Percentiles rank a stretch among this genome's conserved stretches.
Conservation (phyloP, 768 basidiomycete species). For the Chalciporus piperatus region DNA sequence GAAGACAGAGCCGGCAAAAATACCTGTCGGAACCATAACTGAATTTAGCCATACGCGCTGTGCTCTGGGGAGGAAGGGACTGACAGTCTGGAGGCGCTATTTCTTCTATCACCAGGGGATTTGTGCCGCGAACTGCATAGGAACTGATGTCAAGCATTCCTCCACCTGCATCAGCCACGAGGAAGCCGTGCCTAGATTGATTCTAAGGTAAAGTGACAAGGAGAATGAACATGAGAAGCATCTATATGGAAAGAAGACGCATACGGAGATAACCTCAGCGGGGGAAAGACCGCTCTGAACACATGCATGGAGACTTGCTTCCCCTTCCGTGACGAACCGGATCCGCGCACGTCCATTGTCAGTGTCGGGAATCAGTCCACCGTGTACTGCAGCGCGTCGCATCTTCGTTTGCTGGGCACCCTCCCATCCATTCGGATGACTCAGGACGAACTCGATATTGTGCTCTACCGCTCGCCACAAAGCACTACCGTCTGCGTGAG, state of each 20-base stretch:
- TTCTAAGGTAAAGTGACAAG: conserved; percentile 42
- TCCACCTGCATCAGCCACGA: conserved; percentile 79
- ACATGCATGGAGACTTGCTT: conserved; percentile 81
- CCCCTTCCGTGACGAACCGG: conserved; percentile 79
- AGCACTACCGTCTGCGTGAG: conserved; percentile 71
- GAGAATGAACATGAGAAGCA: neutral
- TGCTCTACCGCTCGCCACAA: conserved; percentile 71
- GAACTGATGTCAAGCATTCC: conserved; percentile 81
- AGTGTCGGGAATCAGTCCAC: conserved; percentile 73
- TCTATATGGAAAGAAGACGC: conserved; percentile 14
- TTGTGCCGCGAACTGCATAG: conserved; percentile 67
- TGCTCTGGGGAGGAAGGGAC: conserved; percentile 23
- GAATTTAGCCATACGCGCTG: conserved; percentile 1
- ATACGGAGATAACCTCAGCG: conserved; percentile 72
- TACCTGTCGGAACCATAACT: conserved; percentile 40
- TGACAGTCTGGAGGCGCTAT: conserved; percentile 79
- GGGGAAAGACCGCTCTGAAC: conserved; percentile 76
- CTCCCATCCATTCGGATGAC: conserved; percentile 85
- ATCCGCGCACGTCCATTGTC: conserved; percentile 71
- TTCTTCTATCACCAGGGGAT: conserved; percentile 76
- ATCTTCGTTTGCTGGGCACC: conserved; percentile 73
- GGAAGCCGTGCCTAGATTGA: conserved; percentile 71
- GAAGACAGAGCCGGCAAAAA: conserved; percentile 82
- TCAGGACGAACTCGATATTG: conserved; percentile 70
- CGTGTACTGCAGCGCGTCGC: conserved; percentile 69